These are phyloP conservation scores for Grifola frondosa DNA, from an alignment of 1,284 basidiomycete species.

Conservation along the genomic window DNA sequence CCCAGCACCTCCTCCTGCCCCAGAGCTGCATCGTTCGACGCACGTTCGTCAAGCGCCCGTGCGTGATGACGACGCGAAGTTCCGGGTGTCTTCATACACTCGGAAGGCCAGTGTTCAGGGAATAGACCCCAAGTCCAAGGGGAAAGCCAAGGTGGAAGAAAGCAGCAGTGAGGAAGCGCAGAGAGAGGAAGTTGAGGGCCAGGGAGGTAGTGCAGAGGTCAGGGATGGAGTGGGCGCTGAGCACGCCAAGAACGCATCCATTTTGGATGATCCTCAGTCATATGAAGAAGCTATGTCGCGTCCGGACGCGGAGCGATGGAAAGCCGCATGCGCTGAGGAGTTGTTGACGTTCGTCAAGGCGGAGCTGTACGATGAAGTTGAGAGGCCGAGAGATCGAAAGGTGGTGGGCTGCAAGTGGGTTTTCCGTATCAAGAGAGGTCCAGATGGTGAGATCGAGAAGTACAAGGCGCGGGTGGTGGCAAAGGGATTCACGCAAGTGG, in stretches of 20 bases:
- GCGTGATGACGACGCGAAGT: too few species aligned
- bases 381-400: conserved; percentile 15
- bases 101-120: too few species aligned
- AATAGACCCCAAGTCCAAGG: too few species aligned
- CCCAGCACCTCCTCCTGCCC: too few species aligned
- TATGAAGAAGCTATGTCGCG: conserved; percentile 16
- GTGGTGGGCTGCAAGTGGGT: conserved; percentile 30
- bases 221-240: conserved; percentile 10
- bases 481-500: conserved; percentile 14
- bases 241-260: background rate
- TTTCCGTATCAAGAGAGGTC: conserved; percentile 31
- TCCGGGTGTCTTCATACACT: too few species aligned
- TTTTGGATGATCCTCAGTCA: conserved; percentile 7
- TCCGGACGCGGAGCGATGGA: conserved; percentile 17
- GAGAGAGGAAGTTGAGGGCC: too few species aligned
- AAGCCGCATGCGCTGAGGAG: conserved; percentile 5
- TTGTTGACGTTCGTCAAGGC: conserved; percentile 15
- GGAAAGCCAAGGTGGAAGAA: too few species aligned
- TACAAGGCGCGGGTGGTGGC: conserved; percentile 13
- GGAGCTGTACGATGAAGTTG: too few species aligned
- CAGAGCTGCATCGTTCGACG: too few species aligned
- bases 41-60: too few species aligned
- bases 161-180: too few species aligned
- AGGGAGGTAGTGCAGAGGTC: too few species aligned
- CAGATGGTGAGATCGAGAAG: conserved; percentile 25